A percentile compares a stretch with the other conserved stretches of the same genome.
These are phyloP conservation scores for Immersiella caudata DNA, from an alignment of 495 filamentous ascomycete genomes.

Conservation along the genomic window DNA sequence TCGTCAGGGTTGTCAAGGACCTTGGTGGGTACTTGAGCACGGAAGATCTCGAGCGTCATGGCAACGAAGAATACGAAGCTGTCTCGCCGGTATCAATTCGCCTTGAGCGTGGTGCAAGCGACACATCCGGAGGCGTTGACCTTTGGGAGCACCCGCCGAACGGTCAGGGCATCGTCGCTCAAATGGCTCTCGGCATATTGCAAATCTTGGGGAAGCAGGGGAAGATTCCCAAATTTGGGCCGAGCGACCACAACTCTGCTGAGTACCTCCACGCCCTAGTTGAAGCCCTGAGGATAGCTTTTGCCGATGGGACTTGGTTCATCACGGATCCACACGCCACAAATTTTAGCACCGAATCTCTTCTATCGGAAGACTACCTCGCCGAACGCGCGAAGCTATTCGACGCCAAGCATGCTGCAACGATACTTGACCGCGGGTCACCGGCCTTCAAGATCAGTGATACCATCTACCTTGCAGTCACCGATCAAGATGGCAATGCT, in stretches of 20 bases:
- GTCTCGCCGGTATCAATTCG: slow-evolving; percentile 64
- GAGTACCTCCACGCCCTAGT: slow-evolving; percentile 78
- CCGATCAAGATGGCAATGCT: slow-evolving; percentile 73
- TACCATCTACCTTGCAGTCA: slow-evolving; percentile 81
- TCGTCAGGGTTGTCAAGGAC: slow-evolving; percentile 69
- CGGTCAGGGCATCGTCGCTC: slow-evolving; percentile 81
- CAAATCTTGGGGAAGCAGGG: slow-evolving; percentile 69
- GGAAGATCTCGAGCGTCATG: slow-evolving; percentile 70
- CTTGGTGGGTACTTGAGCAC: slow-evolving; percentile 69
- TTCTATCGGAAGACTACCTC: slow-evolving; percentile 25
- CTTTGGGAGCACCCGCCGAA: slow-evolving; percentile 89
- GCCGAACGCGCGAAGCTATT: slow-evolving; percentile 21
- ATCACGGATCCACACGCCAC: slow-evolving; percentile 61
- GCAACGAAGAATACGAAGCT: slow-evolving; percentile 54
- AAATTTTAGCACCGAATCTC: neutral
- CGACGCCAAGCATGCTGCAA: slow-evolving; percentile 14
- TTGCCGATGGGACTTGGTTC: slow-evolving; percentile 78
- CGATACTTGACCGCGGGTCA: slow-evolving; percentile 51
- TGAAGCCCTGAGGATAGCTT: slow-evolving; percentile 79
- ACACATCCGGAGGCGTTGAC: slow-evolving; percentile 7
- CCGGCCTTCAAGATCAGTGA: slow-evolving; percentile 48
- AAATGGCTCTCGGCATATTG: slow-evolving; percentile 81
- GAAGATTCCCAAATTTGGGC: slow-evolving; percentile 52
- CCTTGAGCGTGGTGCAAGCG: slow-evolving; percentile 4
- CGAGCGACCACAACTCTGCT: slow-evolving; percentile 28